Conservation (phyloP, 1,139 yeast species). For the Debaryomyces fabryi region DNA sequence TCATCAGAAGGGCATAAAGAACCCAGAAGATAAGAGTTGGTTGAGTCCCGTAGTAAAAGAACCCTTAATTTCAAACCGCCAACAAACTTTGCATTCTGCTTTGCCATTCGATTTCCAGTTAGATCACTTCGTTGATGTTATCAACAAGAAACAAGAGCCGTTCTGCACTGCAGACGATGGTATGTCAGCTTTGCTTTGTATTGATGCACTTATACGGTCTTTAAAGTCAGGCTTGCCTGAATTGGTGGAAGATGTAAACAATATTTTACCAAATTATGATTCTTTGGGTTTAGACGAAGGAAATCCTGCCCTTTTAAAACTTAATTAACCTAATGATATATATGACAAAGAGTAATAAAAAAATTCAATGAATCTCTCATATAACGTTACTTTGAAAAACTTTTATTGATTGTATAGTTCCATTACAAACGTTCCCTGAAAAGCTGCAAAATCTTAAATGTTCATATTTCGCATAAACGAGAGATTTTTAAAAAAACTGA, state of each 20-base stretch:
- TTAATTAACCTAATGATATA: background rate
- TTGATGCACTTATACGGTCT: slow-evolving; percentile 41
- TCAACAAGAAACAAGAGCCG: slow-evolving; percentile 31
- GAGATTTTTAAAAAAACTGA: too few relatives aligned
- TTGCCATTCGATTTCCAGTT: slow-evolving; percentile 45
- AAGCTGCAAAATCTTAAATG: too few relatives aligned
- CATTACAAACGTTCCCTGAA: too few relatives aligned
- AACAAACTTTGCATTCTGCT: slow-evolving; percentile 15
- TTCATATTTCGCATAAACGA: too few relatives aligned
- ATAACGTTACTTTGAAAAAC: background rate
- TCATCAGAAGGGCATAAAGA: slow-evolving; percentile 25
- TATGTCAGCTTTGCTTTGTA: slow-evolving; percentile 35
- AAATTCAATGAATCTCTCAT: background rate
- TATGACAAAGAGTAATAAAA: background rate
- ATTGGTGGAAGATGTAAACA: slow-evolving; percentile 27
- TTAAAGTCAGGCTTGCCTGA: slow-evolving; percentile 42
- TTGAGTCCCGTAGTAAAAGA: slow-evolving; percentile 31
- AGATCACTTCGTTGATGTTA: slow-evolving; percentile 41
- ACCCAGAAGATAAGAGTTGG: slow-evolving; percentile 30
- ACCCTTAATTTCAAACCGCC: slow-evolving; percentile 17
- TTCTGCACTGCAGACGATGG: slow-evolving; percentile 44
- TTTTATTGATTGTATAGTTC: too few relatives aligned
- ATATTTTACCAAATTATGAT: slow-evolving; percentile 27
- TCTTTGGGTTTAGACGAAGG: slow-evolving; percentile 17
- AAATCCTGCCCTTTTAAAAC: background rate